phyloP scores from a whole-genome alignment of 2,329 filamentous ascomycete species.

The Penicillium sclerotiorum region DNA sequence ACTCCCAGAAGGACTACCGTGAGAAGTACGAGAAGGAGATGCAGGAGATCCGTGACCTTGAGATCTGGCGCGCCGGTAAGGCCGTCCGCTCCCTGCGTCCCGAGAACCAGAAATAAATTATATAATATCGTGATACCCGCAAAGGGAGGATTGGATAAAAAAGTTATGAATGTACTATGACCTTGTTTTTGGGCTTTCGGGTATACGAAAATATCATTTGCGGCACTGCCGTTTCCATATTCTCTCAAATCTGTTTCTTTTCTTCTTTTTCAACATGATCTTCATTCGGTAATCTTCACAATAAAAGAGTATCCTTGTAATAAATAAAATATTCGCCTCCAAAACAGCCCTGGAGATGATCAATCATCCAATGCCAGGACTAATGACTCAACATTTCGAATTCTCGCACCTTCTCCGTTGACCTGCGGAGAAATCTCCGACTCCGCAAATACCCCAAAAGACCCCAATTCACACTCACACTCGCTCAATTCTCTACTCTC shows the following conservation, averaged over 20 bases:
- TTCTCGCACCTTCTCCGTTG: not conserved
- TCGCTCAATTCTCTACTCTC: not conserved
- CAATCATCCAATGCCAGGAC: too few species aligned
- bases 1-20: slow-evolving; percentile 92
- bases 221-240: slow-evolving; percentile 3
- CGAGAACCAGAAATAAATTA: slow-evolving; percentile 76
- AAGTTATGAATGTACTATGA: slow-evolving; percentile 42
- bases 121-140: slow-evolving; percentile 32
- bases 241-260: not conserved
- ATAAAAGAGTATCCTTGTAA: too few species aligned
- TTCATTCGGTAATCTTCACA: not conserved
- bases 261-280: not conserved
- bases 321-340: too few species aligned
- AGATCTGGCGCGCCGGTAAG: slow-evolving; percentile 99
- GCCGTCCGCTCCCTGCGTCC: slow-evolving; percentile 84
- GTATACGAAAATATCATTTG: slow-evolving; percentile 6
- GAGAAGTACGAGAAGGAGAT: slow-evolving; percentile 98
- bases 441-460: not conserved
- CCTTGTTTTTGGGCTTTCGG: slow-evolving; percentile 25
- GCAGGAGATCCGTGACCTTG: slow-evolving; percentile 94
- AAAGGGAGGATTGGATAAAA: slow-evolving; percentile 27
- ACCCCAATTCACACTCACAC: too few species aligned
- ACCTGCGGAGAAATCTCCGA: slow-evolving; percentile 1
- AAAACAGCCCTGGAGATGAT: too few species aligned
- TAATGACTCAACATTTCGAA: too few species aligned